A percentile compares a stretch with the other conserved stretches of the same genome.
Conservation (phyloP, 169 alveolate genomes). For the Perkinsus olseni region DNA sequence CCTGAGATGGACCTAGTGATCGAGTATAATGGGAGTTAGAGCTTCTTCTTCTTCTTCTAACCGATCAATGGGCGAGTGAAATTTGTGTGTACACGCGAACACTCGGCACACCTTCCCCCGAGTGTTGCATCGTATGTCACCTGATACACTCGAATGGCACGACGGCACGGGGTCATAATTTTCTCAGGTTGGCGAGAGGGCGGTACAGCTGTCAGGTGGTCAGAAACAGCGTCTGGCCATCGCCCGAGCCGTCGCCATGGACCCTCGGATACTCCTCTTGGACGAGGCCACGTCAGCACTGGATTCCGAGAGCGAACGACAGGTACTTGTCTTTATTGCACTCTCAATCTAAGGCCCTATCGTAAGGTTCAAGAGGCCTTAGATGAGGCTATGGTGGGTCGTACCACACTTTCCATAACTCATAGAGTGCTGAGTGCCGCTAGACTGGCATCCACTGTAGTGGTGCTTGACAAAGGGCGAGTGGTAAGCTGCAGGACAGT, state of each 20-base stretch:
- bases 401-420: not conserved
- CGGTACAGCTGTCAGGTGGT: constrained; percentile 52
- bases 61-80: no score
- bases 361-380: not conserved
- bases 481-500: not conserved
- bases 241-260: constrained; percentile 35
- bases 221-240: constrained; percentile 39
- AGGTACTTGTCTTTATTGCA: no score
- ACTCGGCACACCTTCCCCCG: no score
- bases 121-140: no score
- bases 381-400: not conserved
- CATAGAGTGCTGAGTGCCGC: not conserved
- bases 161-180: no score
- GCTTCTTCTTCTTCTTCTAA: no score
- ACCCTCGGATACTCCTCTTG: constrained; percentile 43
- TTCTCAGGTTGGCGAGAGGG: constrained; percentile 40
- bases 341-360: no score
- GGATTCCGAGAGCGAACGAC: constrained; percentile 42
- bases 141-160: not conserved
- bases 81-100: no score
- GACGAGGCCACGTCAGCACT: constrained; percentile 76
- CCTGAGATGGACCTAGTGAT: no score
- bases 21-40: no score
- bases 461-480: not conserved
- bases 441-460: not conserved